phyloP scores from a whole-genome alignment of 2,329 filamentous ascomycete genomes.

The Fusarium goolgardi region DNA sequence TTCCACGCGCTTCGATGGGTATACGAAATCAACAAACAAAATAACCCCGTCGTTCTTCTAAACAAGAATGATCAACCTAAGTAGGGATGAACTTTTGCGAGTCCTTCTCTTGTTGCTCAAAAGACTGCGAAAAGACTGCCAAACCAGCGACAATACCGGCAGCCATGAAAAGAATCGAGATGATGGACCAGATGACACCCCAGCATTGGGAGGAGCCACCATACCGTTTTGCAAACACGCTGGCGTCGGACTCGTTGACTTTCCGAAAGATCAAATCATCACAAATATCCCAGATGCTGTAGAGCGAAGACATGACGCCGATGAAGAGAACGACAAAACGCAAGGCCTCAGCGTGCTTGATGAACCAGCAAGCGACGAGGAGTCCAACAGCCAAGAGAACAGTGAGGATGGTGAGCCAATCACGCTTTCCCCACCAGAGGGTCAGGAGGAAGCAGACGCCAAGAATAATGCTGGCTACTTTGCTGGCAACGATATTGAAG shows the following conservation, averaged over 20 bases:
- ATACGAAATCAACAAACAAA: conserved; percentile 1
- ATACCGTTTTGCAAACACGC: conserved; percentile 81
- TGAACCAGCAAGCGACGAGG: conserved; percentile 82
- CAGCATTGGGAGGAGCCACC: conserved; percentile 84
- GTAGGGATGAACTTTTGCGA: conserved; percentile 74
- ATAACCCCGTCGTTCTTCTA: neutral
- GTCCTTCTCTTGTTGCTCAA: conserved; percentile 74
- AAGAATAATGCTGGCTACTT: conserved; percentile 79
- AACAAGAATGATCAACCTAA: conserved; percentile 22
- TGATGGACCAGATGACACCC: conserved; percentile 81
- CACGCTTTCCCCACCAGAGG: conserved; percentile 82
- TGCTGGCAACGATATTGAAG: conserved; percentile 84
- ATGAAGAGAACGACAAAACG: conserved; percentile 83
- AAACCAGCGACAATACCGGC: conserved; percentile 79
- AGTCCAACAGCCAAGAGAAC: conserved; percentile 76
- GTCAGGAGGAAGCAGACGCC: conserved; percentile 82
- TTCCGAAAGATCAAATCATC: conserved; percentile 84
- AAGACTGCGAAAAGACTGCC: conserved; percentile 79
- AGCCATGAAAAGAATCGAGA: conserved; percentile 78
- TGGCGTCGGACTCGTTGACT: conserved; percentile 82
- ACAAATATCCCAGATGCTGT: conserved; percentile 87
- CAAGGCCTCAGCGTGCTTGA: conserved; percentile 77
- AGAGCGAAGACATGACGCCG: conserved; percentile 83
- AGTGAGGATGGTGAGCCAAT: conserved; percentile 81
- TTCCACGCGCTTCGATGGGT: neutral